These are phyloP conservation scores for Fusarium nygamai DNA, from an alignment of 2,329 filamentous ascomycete genomes.

Conservation along the genomic window DNA sequence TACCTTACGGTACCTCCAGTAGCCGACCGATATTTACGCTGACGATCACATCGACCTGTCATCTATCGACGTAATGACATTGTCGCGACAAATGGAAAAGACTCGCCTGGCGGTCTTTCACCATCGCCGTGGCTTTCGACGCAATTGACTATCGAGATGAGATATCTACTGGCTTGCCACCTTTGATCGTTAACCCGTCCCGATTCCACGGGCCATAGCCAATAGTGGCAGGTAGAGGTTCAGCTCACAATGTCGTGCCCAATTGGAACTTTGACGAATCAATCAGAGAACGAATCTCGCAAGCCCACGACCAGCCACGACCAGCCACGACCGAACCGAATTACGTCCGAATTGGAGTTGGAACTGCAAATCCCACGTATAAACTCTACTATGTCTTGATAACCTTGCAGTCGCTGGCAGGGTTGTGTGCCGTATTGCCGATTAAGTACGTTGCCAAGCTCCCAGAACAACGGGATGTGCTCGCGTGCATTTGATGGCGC, in stretches of 20 bases:
- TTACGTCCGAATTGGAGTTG: conserved; percentile 5
- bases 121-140: conserved; percentile 37
- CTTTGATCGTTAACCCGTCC: neutral
- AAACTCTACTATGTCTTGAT: conserved; percentile 1
- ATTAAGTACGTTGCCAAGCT: conserved; percentile 39
- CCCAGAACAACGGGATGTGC: conserved; percentile 17
- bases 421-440: conserved; percentile 37
- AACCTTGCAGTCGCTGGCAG: neutral
- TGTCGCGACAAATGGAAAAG: neutral
- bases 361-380: conserved; percentile 28
- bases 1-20: neutral
- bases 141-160: conserved; percentile 28
- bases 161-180: neutral
- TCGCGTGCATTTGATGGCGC: conserved; percentile 25
- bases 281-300: conserved; percentile 1
- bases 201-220: conserved; percentile 2
- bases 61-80: conserved; percentile 11
- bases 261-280: conserved; percentile 17
- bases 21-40: neutral
- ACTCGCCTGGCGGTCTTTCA: conserved; percentile 22
- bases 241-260: conserved; percentile 19
- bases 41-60: conserved; percentile 1
- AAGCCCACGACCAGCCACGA: conserved; percentile 8
- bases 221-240: conserved; percentile 22
- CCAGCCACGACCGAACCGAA: conserved; percentile 8